A percentile compares a stretch with the other conserved stretches of the same genome.
Evolutionary conservation across 179 eudicot species (phyloP).

Genomic region (Silene noctiflora): DNA sequence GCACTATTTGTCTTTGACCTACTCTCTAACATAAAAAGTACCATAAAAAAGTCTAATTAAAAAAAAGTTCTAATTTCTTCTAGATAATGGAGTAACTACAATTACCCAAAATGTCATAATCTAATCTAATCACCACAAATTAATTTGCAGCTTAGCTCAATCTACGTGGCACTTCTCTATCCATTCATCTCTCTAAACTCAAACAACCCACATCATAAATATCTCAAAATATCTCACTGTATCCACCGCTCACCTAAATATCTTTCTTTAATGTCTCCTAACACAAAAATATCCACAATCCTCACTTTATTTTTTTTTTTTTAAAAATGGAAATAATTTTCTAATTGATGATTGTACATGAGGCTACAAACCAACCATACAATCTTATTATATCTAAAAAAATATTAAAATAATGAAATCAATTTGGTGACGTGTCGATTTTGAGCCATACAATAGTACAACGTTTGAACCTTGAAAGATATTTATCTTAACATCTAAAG

Average conservation of each 20-base stretch:
- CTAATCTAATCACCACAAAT: background rate
- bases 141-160: background rate
- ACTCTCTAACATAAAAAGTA: too few species aligned
- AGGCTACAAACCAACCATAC: conserved; percentile 24
- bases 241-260: conserved; percentile 17
- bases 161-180: conserved; percentile 36
- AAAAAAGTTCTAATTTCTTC: too few species aligned
- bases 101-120: too few species aligned
- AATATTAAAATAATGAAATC: background rate
- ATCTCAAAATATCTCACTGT: conserved; percentile 10
- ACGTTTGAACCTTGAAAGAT: conserved; percentile 4
- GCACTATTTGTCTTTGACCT: too few species aligned
- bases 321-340: background rate
- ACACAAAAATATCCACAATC: background rate
- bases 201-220: conserved; percentile 13
- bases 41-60: too few species aligned
- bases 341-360: background rate
- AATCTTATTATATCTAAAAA: conserved; percentile 18
- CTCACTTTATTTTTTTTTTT: too few species aligned
- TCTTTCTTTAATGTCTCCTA: conserved; percentile 15
- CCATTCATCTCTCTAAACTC: conserved; percentile 18
- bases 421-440: conserved; percentile 24
- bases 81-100: too few species aligned
- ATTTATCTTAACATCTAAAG: conserved; percentile 7
- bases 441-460: conserved; percentile 15